Conservation (phyloP, 345 rosid species). For the Cochlearia excelsa region DNA sequence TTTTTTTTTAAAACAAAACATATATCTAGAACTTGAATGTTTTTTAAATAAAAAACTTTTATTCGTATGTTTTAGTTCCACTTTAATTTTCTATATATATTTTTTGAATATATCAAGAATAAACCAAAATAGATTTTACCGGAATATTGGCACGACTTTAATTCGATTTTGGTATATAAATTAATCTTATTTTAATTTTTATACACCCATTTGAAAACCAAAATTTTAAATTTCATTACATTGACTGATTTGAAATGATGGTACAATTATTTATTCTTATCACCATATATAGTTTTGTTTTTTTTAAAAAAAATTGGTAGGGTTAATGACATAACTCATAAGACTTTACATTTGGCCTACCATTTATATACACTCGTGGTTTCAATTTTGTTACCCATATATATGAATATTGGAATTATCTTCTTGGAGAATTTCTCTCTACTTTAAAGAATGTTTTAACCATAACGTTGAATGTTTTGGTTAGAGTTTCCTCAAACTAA, state of each 20-base stretch:
- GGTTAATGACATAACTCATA: slow-evolving; percentile 18
- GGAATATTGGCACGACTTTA: too few species aligned
- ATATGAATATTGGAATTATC: slow-evolving; percentile 29
- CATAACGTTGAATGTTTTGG: slow-evolving; percentile 14
- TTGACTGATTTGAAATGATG: slow-evolving; percentile 32
- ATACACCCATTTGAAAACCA: neutral
- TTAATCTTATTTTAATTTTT: too few species aligned
- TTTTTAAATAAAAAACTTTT: too few species aligned
- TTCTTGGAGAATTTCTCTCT: slow-evolving; percentile 18
- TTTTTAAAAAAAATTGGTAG: slow-evolving; percentile 10
- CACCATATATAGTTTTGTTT: slow-evolving; percentile 6
- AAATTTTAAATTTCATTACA: slow-evolving; percentile 14
- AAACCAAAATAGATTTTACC: too few species aligned
- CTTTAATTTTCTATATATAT: too few species aligned
- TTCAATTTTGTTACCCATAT: slow-evolving; percentile 16
- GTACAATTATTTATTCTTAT: slow-evolving; percentile 24
- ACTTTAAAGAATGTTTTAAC: too few species aligned
- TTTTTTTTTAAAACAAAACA: too few species aligned
- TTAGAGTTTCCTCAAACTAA: neutral
- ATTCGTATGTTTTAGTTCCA: too few species aligned
- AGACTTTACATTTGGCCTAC: slow-evolving; percentile 32
- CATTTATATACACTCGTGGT: slow-evolving; percentile 22
- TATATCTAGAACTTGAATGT: too few species aligned
- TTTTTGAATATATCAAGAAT: too few species aligned
- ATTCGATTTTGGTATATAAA: too few species aligned